A percentile compares a stretch with the other conserved stretches of the same genome.
Evolutionary conservation across 2,329 filamentous ascomycete genomes (phyloP).

Genomic region (Arthrinium phaeospermum): DNA sequence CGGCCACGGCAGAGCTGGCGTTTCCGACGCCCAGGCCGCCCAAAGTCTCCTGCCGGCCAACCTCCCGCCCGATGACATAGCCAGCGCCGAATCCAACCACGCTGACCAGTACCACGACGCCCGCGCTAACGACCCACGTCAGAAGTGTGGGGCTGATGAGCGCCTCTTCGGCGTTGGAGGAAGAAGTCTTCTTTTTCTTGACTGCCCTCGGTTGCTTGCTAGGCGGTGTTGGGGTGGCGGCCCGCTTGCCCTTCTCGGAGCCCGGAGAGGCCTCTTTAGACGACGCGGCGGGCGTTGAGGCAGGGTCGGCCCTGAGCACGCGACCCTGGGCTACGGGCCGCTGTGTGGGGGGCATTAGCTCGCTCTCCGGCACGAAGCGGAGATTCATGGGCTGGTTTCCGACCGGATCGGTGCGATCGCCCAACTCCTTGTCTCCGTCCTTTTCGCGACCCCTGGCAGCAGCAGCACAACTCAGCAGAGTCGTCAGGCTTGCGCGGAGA

Average conservation of each 20-base stretch:
- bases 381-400: constrained; percentile 63
- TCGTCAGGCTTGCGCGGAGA: constrained; percentile 90
- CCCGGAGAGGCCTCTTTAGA: constrained; percentile 31
- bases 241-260: constrained; percentile 57
- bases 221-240: constrained; percentile 43
- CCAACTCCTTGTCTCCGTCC: constrained; percentile 48
- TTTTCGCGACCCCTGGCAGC: constrained; percentile 85
- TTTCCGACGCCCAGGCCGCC: constrained; percentile 49
- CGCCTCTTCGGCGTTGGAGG: constrained; percentile 44
- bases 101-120: constrained; percentile 70
- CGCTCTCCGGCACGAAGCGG: constrained; percentile 65
- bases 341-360: constrained; percentile 52
- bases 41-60: constrained; percentile 66
- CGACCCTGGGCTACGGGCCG: constrained; percentile 29
- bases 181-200: constrained; percentile 62
- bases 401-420: constrained; percentile 48
- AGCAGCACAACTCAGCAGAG: constrained; percentile 90
- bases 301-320: constrained; percentile 26
- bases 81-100: constrained; percentile 73
- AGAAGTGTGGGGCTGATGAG: constrained; percentile 65
- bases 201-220: constrained; percentile 51
- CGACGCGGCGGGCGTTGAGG: constrained; percentile 24
- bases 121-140: constrained; percentile 70
- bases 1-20: constrained; percentile 44
- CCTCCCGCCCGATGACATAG: constrained; percentile 71